Evolutionary conservation across 2,329 filamentous ascomycete genomes (phyloP), one percentile per base, ranked within the genome.

Genomic region (Fusarium sp.): DNA sequence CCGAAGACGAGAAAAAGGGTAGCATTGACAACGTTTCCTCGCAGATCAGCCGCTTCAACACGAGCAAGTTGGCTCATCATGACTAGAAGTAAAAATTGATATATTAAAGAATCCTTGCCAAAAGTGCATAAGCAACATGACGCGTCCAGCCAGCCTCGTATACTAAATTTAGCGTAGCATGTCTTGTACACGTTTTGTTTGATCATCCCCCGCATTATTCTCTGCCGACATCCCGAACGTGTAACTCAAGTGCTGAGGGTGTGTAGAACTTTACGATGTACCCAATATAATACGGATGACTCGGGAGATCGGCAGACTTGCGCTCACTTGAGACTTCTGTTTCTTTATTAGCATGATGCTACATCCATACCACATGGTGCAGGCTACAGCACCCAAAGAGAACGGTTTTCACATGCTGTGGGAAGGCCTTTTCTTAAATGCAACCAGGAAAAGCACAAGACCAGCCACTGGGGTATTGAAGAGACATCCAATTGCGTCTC

Each of bases 141-240:
- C 34, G 50, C 38, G 24, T 35, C 45, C 45, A 29, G 28, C 15
- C 22, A 34, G 51, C 35, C 51, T 28, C 45, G 36, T 13, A 7
- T 15, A 10, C 51, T 50, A 53, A 53, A 50, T 50, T 53, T 53
- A 53, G 51, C 25, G 28, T 22, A 31, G 19, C 28, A 3, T 24
- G 34, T 24, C 13, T 19, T 19, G 4, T 26, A 8, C 19, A 4
- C 32, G 25, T 13, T 35, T 29, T 32, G 15, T 29, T 11, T 34
- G 19, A 25, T 22, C 6, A 48, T 26, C 42, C 49, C 31, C 49
- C 49, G 49, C 42, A 53, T 38, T 48, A 53, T 38, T 48, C 35
- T 44, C 31, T 24, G 26, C 42, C 49, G 42, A 52, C 38, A 31
- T n/a, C 29, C 49, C 49, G 42, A 32, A 48, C 31, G 35, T 45